Percentiles rank a stretch among this genome's conserved stretches.
Evolutionary conservation across 345 rosid species (phyloP).

Genomic region (Eucalyptus urophylla): DNA sequence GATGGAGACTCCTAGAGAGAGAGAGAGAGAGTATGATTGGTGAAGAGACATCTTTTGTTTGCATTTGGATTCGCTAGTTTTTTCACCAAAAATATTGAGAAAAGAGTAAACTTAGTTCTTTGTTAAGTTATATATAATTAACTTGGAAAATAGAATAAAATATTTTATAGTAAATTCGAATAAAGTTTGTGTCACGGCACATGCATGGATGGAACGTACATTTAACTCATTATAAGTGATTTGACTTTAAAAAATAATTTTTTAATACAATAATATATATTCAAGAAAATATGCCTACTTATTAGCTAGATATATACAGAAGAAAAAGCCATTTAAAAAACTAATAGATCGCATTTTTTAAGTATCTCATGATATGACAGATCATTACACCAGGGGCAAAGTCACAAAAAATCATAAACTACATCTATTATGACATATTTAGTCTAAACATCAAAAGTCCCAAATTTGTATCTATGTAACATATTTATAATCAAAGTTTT

Average conservation of each 20-base stretch:
- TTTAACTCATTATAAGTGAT: background rate
- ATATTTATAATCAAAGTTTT: background rate
- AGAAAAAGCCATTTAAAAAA: background rate
- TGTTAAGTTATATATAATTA: background rate
- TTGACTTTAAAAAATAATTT: background rate
- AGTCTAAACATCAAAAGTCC: background rate
- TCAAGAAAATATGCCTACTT: background rate
- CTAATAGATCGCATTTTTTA: background rate
- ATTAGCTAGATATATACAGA: background rate
- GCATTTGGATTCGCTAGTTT: background rate
- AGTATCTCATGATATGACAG: background rate
- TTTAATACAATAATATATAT: background rate
- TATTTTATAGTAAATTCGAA: background rate
- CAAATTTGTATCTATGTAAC: background rate
- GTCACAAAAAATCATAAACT: background rate
- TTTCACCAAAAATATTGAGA: background rate
- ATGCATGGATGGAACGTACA: background rate
- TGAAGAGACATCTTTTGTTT: background rate
- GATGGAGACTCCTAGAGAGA: background rate
- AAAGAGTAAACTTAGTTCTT: background rate
- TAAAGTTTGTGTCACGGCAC: background rate
- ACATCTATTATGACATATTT: rapidly evolving
- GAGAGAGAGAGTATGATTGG: background rate
- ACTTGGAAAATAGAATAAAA: background rate
- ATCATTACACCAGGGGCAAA: background rate